Conservation (phyloP, 805 yeast species). For the Saturnispora ahearnii region DNA sequence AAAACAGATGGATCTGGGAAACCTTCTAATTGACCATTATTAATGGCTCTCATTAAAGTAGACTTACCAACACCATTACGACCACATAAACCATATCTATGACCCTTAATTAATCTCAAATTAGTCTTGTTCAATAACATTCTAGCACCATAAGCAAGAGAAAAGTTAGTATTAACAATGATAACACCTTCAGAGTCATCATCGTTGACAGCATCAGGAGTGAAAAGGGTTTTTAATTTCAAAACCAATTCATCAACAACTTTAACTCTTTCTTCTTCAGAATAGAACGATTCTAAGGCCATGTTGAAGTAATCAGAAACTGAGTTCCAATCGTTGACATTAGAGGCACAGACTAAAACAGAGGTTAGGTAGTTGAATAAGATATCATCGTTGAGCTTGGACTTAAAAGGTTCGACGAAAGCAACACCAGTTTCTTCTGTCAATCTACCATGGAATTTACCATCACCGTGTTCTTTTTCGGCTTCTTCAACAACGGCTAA, state of each 20-base stretch:
- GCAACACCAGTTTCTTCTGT: constrained; percentile 42
- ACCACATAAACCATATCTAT: constrained; percentile 96
- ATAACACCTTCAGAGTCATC: constrained; percentile 75
- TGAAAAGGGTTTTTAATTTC: constrained; percentile 47
- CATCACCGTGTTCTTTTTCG: constrained; percentile 55
- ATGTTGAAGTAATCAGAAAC: constrained; percentile 44
- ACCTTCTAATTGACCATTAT: constrained; percentile 94
- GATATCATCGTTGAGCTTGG: constrained; percentile 29
- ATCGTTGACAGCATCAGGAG: constrained; percentile 44
- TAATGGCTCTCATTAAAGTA: constrained; percentile 92
- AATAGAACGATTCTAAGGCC: constrained; percentile 30
- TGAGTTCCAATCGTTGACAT: constrained; percentile 66
- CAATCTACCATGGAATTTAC: constrained; percentile 71
- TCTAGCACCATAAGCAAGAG: constrained; percentile 94
- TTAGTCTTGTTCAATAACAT: constrained; percentile 92
- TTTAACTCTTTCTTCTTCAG: constrained; percentile 28
- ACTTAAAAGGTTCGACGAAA: constrained; percentile 29
- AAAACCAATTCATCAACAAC: constrained; percentile 38
- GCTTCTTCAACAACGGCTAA: constrained; percentile 74
- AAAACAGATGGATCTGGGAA: constrained; percentile 85
- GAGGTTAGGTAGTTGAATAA: constrained; percentile 41
- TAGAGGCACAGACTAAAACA: constrained; percentile 51
- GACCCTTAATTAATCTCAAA: constrained; percentile 83
- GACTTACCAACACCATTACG: constrained; percentile 99
- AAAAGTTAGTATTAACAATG: constrained; percentile 89